Evolutionary conservation across 1,284 basidiomycete species (phyloP), one percentile per base, ranked within the genome.

Genomic region (Albatrellus sp.): DNA sequence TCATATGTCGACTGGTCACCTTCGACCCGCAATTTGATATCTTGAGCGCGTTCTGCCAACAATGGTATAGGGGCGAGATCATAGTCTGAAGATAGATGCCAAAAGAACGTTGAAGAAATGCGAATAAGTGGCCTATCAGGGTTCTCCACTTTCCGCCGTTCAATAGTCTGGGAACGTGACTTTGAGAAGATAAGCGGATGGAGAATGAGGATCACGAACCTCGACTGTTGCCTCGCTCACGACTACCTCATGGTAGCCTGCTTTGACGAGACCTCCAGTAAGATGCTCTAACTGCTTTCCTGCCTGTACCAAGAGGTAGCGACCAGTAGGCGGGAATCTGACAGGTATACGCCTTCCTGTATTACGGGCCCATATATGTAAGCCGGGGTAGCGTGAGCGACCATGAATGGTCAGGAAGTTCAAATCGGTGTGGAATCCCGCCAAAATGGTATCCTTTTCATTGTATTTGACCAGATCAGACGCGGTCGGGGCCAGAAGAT

Each of bases 91-190:
- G 83, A 89, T 30, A 94, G 71, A 56, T 92, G 90, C 82, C 84
- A 92, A 68, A 94, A 94, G 68, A 93, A 92, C 0, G 90, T 94
- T 1, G 88, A 91, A 4, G 90, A 93, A 51, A 96, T 90, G 16
- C 91, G 80, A 52, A 92, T 89, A 33, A 84, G 67, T 11, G 90
- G 90, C n/a, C 90, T 77, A 43, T 77, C 70, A 0, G 87, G 80
- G 51, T 70, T 66, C 44, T 72, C 64, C 3, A 54, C 49, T 53
- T 73, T 80, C 35, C 81, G 72, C 42, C 68, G 65, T 48, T 78
- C 72, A 40, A 91, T 79, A 1, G 75, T 74, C 83, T 90, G 48
- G 45, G 43, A 46, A 31, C 28, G 19, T n/a, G 28, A n/a, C 3
- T 32, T 40, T 53, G 29, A 52, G 45, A 29, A 46, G 40, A 13